Conservation (phyloP, 2,329 filamentous ascomycete genomes). For the Cephalotrichum gorgonifer region DNA sequence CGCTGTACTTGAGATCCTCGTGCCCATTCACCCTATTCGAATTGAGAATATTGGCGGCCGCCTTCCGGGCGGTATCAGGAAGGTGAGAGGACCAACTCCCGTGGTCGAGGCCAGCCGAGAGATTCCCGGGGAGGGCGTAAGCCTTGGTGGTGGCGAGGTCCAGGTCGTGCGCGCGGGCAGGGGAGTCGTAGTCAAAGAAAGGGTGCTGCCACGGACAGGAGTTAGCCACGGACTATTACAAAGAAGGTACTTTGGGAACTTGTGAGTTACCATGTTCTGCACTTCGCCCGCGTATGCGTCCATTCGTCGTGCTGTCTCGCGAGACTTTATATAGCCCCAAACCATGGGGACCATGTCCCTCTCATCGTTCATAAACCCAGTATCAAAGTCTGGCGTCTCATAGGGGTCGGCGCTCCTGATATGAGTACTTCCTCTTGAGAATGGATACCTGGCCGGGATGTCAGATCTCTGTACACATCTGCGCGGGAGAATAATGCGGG, state of each 20-base stretch:
- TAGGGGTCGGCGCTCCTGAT: constrained; percentile 65
- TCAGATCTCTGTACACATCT: no score
- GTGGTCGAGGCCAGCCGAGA: constrained; percentile 62
- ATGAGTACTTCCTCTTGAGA: constrained; percentile 62
- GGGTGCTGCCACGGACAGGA: constrained; percentile 46
- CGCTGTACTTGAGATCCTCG: constrained; percentile 56
- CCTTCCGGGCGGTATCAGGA: constrained; percentile 37
- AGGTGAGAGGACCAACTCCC: constrained; percentile 59
- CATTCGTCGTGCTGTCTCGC: constrained; percentile 71
- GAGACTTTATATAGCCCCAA: constrained; percentile 75
- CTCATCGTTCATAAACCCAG: constrained; percentile 78
- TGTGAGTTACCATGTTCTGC: constrained; percentile 30
- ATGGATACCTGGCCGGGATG: no score
- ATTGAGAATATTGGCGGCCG: constrained; percentile 40
- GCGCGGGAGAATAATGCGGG: no score
- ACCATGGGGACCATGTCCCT: constrained; percentile 78
- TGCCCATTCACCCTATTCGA: constrained; percentile 51
- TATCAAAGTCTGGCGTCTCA: constrained; percentile 66
- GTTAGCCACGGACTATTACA: no score
- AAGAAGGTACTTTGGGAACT: constrained; percentile 10
- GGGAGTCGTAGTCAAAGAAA: constrained; percentile 60
- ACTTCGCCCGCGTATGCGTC: constrained; percentile 69
- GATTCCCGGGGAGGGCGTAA: constrained; percentile 63
- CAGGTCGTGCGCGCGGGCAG: constrained; percentile 61
- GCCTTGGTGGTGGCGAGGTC: constrained; percentile 65